Conservation (phyloP, 148 eudicot species). For the Amaranthus palmeri region DNA sequence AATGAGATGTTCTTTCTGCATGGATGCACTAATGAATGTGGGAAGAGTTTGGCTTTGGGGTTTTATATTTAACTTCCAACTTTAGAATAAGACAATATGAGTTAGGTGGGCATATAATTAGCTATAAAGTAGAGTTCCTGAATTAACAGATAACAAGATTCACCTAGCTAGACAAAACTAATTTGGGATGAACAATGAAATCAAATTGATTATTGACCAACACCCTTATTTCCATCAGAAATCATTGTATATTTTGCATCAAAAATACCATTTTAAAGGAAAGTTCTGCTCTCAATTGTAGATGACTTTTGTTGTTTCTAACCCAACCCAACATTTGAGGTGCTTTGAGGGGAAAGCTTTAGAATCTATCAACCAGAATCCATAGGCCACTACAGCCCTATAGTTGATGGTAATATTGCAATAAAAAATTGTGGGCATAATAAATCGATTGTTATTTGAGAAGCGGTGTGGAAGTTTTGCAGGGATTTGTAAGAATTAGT, state of each 20-base stretch:
- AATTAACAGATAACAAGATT: background rate
- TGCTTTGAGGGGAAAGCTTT: background rate
- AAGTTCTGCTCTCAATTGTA: background rate
- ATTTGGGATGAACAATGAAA: background rate
- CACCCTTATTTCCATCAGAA: background rate
- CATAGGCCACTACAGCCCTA: background rate
- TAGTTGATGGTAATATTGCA: background rate
- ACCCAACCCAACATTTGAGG: too few species aligned
- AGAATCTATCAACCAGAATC: background rate
- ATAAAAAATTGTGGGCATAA: background rate
- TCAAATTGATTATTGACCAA: background rate
- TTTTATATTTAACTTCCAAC: background rate
- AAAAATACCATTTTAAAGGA: background rate
- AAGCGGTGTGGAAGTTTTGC: background rate
- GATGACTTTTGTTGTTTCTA: too few species aligned
- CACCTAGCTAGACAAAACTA: background rate
- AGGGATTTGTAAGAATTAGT: background rate
- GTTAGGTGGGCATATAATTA: background rate
- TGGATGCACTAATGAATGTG: background rate
- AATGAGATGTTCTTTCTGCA: constrained; percentile 5
- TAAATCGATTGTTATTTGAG: background rate
- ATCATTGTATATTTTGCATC: background rate
- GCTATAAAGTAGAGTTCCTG: background rate
- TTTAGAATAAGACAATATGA: background rate
- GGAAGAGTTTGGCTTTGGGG: background rate